Conservation (phyloP, 2,329 filamentous ascomycete genomes). For the Teratosphaeria viscida region DNA sequence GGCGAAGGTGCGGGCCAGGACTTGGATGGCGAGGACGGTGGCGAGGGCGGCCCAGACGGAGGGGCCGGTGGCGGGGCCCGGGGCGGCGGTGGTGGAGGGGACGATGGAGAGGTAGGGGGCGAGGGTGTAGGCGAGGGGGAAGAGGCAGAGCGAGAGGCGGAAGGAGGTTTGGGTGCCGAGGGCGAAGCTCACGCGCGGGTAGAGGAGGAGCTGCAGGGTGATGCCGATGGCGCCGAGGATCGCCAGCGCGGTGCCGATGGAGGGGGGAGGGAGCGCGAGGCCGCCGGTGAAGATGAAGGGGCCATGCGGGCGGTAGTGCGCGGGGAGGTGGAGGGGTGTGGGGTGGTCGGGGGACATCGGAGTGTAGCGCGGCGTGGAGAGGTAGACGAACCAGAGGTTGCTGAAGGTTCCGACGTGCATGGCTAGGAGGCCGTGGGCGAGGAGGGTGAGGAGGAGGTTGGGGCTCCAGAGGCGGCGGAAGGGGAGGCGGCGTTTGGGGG, state of each 20-base stretch:
- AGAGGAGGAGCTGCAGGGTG: conserved; percentile 35
- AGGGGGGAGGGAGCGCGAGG: conserved; percentile 36
- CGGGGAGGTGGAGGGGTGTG: conserved; percentile 23
- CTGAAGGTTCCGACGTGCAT: conserved; percentile 41
- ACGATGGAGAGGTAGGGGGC: conserved; percentile 35
- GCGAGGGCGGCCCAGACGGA: conserved; percentile 35
- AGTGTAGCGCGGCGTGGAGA: conserved; percentile 23
- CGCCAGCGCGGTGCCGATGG: conserved; percentile 38
- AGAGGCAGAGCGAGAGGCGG: conserved; percentile 32
- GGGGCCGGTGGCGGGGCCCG: conserved; percentile 29
- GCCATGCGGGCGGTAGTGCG: conserved; percentile 27
- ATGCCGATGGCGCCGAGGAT: conserved; percentile 40
- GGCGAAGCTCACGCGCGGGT: conserved; percentile 31
- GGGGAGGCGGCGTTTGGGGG: conserved; percentile 27
- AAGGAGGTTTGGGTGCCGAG: conserved; percentile 34
- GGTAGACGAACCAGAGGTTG: conserved; percentile 40
- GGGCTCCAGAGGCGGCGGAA: conserved; percentile 38
- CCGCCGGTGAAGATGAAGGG: conserved; percentile 40
- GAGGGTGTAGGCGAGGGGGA: conserved; percentile 35
- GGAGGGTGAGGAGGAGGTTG: conserved; percentile 34
- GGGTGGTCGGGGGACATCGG: conserved; percentile 3
- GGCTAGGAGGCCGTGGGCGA: conserved; percentile 35
- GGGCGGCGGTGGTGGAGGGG: conserved; percentile 29
- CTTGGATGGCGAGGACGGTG: conserved; percentile 33
- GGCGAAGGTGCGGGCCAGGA: conserved; percentile 39